Evolutionary conservation across 2,329 filamentous ascomycete genomes (phyloP), one percentile per base, ranked within the genome.

Genomic region (Alternaria triticina): DNA sequence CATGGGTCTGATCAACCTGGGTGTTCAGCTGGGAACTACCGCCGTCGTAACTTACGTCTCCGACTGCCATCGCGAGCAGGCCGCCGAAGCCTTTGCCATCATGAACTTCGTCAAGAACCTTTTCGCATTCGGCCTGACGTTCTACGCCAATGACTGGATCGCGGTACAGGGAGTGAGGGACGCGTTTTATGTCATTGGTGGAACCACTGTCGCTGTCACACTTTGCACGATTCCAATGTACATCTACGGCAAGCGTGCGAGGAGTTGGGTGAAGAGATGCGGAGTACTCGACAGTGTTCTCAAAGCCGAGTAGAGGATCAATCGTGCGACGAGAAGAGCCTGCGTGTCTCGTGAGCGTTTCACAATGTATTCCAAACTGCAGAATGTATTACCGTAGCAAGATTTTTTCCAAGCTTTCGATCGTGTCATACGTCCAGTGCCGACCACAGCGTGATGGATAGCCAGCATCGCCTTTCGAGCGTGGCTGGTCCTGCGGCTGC

Each of bases 221-320:
- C n/a, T 74, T 7, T 59, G 61, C 10, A 74, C 70, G 6, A 65
- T 74, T 22, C 70, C 71, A 0, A 74, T 74, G 71, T 74, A 74
- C 40, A 68, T 74, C n/a, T 74, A 52, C 22, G 71, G 71, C 11
- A 74, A 74, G 58, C 66, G 57, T 33, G 70, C 70, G 8, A 61
- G 72, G 33, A 73, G 69, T 50, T 74, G 70, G 84, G 84, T 65
- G 65, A 75, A 55, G 69, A 79, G 56, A 20, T 33, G 55, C 12
- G 47, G 65, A 3, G 64, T 73, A 4, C 30, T 73, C 17, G 70
- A 73, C 45, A 61, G 66, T 13, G 69, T 71, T 11, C 46, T 70
- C 20, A 70, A 68, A 27, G 20, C 22, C 23, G 23, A 36, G 8
- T 55, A 55, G 28, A 22, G 20, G 17, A 15, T 51, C 17, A 23